Percentiles rank a stretch among this genome's conserved stretches.
Conservation (phyloP, 208 protist species). For the Trypanosoma mega region DNA sequence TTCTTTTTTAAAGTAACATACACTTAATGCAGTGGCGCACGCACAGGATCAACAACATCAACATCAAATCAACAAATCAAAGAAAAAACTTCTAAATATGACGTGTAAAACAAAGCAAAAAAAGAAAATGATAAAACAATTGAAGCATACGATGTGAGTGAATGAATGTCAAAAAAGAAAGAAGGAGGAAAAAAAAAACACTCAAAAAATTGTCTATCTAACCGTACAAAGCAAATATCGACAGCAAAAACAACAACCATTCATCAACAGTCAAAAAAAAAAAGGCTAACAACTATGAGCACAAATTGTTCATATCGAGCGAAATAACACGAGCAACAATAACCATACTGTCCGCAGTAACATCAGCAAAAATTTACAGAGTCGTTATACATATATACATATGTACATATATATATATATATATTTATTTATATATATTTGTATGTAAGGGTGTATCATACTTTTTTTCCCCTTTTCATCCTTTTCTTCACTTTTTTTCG, state of each 20-base stretch:
- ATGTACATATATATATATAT: background rate
- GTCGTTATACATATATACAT: background rate
- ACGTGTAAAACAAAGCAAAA: conserved; percentile 15
- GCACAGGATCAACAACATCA: background rate
- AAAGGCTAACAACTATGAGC: no score
- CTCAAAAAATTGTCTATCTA: background rate
- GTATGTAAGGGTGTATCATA: no score
- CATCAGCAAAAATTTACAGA: background rate
- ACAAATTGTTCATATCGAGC: background rate
- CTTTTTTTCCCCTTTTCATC: no score
- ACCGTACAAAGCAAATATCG: no score
- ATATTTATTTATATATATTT: background rate
- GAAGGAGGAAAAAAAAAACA: conserved; percentile 4
- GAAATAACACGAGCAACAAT: background rate
- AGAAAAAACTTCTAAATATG: conserved; percentile 10
- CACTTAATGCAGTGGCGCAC: background rate
- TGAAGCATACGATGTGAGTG: background rate
- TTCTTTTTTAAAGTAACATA: no score
- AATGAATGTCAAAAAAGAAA: conserved; percentile 3
- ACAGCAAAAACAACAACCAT: no score
- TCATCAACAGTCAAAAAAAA: no score
- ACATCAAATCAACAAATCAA: conserved; percentile 8
- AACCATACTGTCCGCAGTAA: background rate
- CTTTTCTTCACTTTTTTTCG: no score
- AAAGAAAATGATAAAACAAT: conserved; percentile 16